phyloP scores from a whole-genome alignment of 345 rosid species.

The Aquilaria malaccensis region DNA sequence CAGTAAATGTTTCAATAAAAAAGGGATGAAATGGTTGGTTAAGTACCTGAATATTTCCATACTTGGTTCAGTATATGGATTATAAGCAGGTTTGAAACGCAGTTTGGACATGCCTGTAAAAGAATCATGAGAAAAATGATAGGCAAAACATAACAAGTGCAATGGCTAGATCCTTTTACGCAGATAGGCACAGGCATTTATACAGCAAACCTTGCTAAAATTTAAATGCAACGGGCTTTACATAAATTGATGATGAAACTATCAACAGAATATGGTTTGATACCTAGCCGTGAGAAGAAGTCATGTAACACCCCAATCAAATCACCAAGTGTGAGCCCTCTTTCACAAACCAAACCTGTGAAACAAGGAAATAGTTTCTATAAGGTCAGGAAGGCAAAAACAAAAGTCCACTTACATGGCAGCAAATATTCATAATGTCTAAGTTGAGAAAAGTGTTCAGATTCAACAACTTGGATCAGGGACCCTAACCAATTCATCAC shows the following conservation, averaged over 20 bases:
- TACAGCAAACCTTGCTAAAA: constrained; percentile 1
- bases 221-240: not conserved
- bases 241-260: not conserved
- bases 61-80: constrained; percentile 97
- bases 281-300: constrained; percentile 90
- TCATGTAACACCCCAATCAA: constrained; percentile 80
- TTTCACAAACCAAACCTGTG: constrained; percentile 85
- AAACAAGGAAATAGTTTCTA: constrained; percentile 16
- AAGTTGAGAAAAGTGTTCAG: too few relatives aligned
- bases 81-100: constrained; percentile 91
- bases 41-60: constrained; percentile 90
- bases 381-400: not conserved
- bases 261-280: constrained; percentile 4
- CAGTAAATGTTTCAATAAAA: not conserved
- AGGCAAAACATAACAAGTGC: not conserved
- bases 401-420: not conserved
- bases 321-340: constrained; percentile 90
- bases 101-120: constrained; percentile 78
- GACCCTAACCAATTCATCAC: not conserved
- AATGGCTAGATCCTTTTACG: not conserved
- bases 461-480: not conserved
- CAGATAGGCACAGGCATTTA: not conserved
- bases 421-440: too few relatives aligned
- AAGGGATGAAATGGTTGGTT: constrained; percentile 1
- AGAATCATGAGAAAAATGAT: not conserved